A percentile compares a stretch with the other conserved stretches of the same genome.
Conservation (phyloP, 371 early-diverging fungal genomes). For the Sporodiniella umbellata region DNA sequence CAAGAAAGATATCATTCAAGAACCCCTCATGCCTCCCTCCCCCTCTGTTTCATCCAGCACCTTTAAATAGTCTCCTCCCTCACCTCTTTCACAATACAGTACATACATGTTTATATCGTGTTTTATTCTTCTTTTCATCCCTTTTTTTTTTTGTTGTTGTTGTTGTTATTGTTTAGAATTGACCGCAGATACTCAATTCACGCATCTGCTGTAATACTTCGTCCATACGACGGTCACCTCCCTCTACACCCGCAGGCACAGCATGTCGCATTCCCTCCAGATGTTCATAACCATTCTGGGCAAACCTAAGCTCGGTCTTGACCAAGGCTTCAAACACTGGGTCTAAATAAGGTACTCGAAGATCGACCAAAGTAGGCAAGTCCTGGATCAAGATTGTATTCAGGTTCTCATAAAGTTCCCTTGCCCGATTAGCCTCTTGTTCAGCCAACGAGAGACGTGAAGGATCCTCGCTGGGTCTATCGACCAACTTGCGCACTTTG, state of each 20-base stretch:
- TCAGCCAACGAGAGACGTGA: constrained; percentile 73
- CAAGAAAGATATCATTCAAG: constrained; percentile 8
- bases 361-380: constrained; percentile 85
- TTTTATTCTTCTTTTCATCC: not conserved
- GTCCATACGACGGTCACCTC: constrained; percentile 64
- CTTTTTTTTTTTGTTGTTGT: not conserved
- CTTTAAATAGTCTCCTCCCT: not conserved
- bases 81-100: no score
- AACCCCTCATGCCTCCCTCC: constrained; percentile 11
- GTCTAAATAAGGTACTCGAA: constrained; percentile 85
- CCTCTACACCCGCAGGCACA: constrained; percentile 54
- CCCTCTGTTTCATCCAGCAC: constrained; percentile 6
- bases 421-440: constrained; percentile 70
- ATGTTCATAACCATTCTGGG: constrained; percentile 70
- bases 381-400: constrained; percentile 81
- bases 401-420: constrained; percentile 77
- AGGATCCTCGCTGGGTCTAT: constrained; percentile 79
- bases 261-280: constrained; percentile 53
- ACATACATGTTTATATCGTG: not conserved
- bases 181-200: constrained; percentile 84
- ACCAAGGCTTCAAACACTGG: constrained; percentile 94
- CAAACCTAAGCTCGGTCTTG: constrained; percentile 84
- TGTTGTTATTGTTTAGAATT: constrained; percentile 33
- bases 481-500: constrained; percentile 75
- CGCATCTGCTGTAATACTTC: constrained; percentile 87